phyloP scores from a whole-genome alignment of 148 eudicot species.

The Polygonum maritimum region DNA sequence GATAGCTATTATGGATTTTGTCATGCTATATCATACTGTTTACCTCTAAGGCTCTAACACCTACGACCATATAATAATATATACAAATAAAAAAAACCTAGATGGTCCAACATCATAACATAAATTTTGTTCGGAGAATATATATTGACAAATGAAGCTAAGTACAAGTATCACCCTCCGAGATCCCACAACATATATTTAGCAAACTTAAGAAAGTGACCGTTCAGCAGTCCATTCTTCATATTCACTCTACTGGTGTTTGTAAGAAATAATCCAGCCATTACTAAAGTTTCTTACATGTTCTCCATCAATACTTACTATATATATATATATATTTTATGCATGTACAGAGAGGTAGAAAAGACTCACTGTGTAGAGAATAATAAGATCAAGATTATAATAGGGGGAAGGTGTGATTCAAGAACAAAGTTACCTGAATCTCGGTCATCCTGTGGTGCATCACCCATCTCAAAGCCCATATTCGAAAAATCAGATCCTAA shows the following conservation, averaged over 20 bases:
- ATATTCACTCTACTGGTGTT: neutral
- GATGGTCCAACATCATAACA: neutral
- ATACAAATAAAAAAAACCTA: neutral
- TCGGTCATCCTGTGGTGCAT: constrained; percentile 30
- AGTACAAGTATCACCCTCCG: neutral
- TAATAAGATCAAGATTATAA: neutral
- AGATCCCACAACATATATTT: neutral
- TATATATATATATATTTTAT: neutral
- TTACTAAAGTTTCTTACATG: neutral
- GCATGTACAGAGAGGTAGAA: neutral
- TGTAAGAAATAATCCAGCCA: neutral
- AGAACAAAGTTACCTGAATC: constrained; percentile 27
- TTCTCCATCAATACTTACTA: neutral
- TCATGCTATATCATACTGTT: neutral
- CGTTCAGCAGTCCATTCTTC: neutral
- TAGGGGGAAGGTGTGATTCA: neutral
- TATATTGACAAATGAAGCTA: neutral
- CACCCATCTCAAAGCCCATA: constrained; percentile 30
- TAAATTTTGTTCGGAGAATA: neutral
- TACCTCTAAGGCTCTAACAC: neutral
- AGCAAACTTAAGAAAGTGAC: neutral
- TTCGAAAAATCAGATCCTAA: constrained; percentile 6
- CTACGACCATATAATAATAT: too few species aligned
- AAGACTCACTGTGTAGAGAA: neutral
- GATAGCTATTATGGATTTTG: neutral